These are phyloP conservation scores for Globisporangium cylindrosporum DNA, from an alignment of 352 stramenopile species.

Conservation along the genomic window DNA sequence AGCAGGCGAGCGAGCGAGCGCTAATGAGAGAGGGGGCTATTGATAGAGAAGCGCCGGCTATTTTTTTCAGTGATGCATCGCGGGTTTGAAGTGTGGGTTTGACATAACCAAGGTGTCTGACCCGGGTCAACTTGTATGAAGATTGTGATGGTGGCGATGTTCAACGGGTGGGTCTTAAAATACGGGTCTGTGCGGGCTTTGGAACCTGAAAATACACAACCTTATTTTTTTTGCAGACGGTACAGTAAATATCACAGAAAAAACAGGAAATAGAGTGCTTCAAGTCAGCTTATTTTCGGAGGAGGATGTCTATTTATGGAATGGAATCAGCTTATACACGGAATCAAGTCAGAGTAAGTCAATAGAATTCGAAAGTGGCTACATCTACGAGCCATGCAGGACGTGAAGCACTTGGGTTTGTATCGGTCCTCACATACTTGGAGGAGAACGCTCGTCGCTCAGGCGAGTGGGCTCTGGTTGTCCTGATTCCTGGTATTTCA, in stretches of 20 bases:
- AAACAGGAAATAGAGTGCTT: neutral
- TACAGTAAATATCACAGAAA: neutral
- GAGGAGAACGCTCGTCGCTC: too few species aligned
- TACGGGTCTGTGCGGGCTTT: neutral
- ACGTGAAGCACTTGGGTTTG: too few species aligned
- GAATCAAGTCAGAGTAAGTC: too few species aligned
- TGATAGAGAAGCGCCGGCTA: slow-evolving; percentile 2
- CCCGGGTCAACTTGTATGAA: neutral
- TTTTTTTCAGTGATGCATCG: neutral
- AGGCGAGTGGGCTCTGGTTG: too few species aligned
- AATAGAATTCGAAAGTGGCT: too few species aligned
- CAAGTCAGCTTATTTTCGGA: too few species aligned
- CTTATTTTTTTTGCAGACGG: neutral
- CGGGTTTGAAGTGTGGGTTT: neutral
- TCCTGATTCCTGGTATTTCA: too few species aligned
- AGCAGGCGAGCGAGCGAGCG: neutral
- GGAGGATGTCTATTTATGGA: too few species aligned
- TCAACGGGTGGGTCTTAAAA: neutral
- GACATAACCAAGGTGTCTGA: neutral
- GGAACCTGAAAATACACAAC: neutral
- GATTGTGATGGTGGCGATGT: neutral
- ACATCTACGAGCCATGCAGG: too few species aligned
- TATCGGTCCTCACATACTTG: too few species aligned
- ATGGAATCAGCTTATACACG: too few species aligned
- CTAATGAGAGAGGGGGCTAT: slow-evolving; percentile 7